Base-by-base conservation (phyloP, 2,329 filamentous ascomycete genomes). In the Diaporthe vaccinii region DNA sequence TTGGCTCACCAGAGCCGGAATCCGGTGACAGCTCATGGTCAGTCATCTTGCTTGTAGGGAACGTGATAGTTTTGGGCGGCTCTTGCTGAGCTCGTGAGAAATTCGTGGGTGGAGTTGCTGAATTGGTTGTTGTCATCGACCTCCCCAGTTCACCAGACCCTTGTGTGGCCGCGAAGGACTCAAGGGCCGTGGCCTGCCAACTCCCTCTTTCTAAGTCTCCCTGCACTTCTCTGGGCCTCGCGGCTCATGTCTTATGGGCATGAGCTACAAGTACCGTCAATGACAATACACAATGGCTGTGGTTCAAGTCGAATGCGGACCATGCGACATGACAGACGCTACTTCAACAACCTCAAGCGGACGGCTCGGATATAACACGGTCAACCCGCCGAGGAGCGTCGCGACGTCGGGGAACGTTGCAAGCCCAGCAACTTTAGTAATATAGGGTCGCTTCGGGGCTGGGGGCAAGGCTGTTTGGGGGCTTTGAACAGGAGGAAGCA, bases 281-380 rank as follows among this genome's bases (percentile, higher is more conserved):
- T 34, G 58, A 55, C 58, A 73, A 36, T 34, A 39, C 28, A 53
- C 59, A 46, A 65, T 44, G 58, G 61, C 28, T 61, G n/a, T 31
- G 31, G 41, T 34, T 57, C 46, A 73, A 65, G n/a, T 65, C 49
- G 34, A 57, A 55, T 44, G 46, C 25, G 25, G 39, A 55, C 58
- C 46, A 73, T 73, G 58, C 55, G 59, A 65, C 41, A 44, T 44
- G 20, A 25, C 39, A 25, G 25, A 34, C 36, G 61, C 39, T 20
- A 55, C 8, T 59, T 71, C 55, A 46, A 59, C 25, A 22, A 61
- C 46, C 71, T 41, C 36, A 41, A 65, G 41, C 62, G 74, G 58
- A 28, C 55, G 46, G 71, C 71, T 75, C 74, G 74, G 74, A 71
- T 62, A 62, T 74, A 70, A 74, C 44, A 70, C 73, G 71, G 61